A percentile compares a stretch with the other conserved stretches of the same genome.
Evolutionary conservation across 352 stramenopile genomes (phyloP).

Genomic region (Phytophthora cactorum): DNA sequence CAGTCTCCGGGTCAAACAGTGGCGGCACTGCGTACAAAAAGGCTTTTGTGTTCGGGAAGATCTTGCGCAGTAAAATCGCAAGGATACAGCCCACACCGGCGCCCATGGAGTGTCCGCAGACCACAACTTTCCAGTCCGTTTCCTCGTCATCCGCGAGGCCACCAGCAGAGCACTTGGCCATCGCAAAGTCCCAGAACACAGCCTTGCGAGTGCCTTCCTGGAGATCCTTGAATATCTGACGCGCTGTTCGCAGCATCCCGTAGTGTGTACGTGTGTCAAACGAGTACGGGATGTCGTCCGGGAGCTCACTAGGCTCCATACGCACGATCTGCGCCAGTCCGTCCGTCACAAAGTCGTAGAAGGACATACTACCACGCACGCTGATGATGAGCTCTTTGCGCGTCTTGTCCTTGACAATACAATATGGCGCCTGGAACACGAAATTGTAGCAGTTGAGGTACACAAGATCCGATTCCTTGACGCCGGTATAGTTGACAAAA

Average conservation of each 20-base stretch:
- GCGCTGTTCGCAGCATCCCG: conserved; percentile 73
- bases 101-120: conserved; percentile 85
- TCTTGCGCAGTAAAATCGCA: conserved; percentile 60
- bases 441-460: conserved; percentile 85
- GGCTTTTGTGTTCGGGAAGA: conserved; percentile 59
- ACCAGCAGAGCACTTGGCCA: conserved; percentile 46
- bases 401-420: conserved; percentile 69
- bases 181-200: conserved; percentile 76
- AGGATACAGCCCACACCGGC: conserved; percentile 80
- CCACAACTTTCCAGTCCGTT: conserved; percentile 69
- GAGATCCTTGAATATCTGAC: conserved; percentile 63
- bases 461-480: conserved; percentile 61
- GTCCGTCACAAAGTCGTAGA: conserved; percentile 84
- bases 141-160: conserved; percentile 17
- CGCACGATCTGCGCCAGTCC: conserved; percentile 66
- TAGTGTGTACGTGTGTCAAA: conserved; percentile 67
- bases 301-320: conserved; percentile 66
- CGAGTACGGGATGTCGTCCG: conserved; percentile 53
- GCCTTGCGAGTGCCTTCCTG: conserved; percentile 61
- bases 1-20: conserved; percentile 67
- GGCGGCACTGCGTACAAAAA: conserved; percentile 74
- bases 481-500: conserved; percentile 77
- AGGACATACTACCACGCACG: conserved; percentile 77
- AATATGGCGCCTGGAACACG: conserved; percentile 79
- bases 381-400: conserved; percentile 77